Evolutionary conservation across 2,329 filamentous ascomycete genomes (phyloP).

Genomic region (Parastagonospora nodorum): DNA sequence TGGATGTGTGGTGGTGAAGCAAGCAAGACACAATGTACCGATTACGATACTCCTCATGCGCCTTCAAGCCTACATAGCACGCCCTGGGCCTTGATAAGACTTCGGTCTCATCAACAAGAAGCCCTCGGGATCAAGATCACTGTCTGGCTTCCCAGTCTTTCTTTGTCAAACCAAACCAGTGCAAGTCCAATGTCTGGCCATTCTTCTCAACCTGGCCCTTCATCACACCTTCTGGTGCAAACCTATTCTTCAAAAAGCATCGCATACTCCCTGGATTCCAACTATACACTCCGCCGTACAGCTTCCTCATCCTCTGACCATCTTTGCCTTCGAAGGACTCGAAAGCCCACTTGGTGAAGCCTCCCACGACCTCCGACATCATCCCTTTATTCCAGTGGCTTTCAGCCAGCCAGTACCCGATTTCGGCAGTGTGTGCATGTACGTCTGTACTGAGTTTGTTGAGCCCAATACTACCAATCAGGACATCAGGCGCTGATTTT

Average conservation of each 20-base stretch:
- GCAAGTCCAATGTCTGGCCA: slow-evolving; percentile 37
- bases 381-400: slow-evolving; percentile 43
- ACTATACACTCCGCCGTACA: slow-evolving; percentile 38
- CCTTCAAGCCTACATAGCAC: slow-evolving; percentile 36
- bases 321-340: slow-evolving; percentile 23
- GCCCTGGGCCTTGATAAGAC: slow-evolving; percentile 21
- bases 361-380: slow-evolving; percentile 38
- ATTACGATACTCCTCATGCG: slow-evolving; percentile 40
- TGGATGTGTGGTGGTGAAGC: slow-evolving; percentile 35
- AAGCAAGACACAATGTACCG: slow-evolving; percentile 33
- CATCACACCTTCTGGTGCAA: slow-evolving; percentile 42
- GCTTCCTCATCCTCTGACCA: slow-evolving; percentile 25
- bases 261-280: slow-evolving; percentile 44
- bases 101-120: no score
- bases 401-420: slow-evolving; percentile 52
- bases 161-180: slow-evolving; percentile 44
- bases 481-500: slow-evolving; percentile 7
- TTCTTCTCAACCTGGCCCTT: slow-evolving; percentile 43
- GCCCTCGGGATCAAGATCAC: not conserved
- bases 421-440: slow-evolving; percentile 43
- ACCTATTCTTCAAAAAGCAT: slow-evolving; percentile 47
- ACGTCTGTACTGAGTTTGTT: slow-evolving; percentile 40
- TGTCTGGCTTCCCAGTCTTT: slow-evolving; percentile 13
- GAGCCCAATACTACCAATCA: slow-evolving; percentile 48
- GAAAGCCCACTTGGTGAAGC: slow-evolving; percentile 45